These are phyloP conservation scores for Achlya hypogyna DNA, from an alignment of 352 stramenopile species.

Conservation along the genomic window DNA sequence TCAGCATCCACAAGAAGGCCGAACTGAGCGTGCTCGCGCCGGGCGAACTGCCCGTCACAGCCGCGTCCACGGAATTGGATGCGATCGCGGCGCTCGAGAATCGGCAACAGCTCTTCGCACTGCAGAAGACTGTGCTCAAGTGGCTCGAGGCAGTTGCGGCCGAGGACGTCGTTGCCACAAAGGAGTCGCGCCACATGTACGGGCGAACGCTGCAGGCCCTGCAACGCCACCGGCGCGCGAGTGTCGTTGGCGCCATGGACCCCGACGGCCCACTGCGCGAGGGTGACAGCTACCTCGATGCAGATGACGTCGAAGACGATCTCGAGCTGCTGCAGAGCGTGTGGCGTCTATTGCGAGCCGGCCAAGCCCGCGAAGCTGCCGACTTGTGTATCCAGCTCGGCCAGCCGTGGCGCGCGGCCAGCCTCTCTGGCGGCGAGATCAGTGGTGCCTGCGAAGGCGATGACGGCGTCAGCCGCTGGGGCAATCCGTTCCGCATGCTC, in stretches of 20 bases:
- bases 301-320: slow-evolving; percentile 76
- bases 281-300: slow-evolving; percentile 48
- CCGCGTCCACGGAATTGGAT: slow-evolving; percentile 75
- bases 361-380: slow-evolving; percentile 49
- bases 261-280: slow-evolving; percentile 57
- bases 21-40: slow-evolving; percentile 18
- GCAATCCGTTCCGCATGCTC: slow-evolving; percentile 68
- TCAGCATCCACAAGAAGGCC: slow-evolving; percentile 31
- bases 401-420: slow-evolving; percentile 71
- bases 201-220: slow-evolving; percentile 41
- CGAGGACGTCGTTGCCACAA: slow-evolving; percentile 50
- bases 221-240: neutral
- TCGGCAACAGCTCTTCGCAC: slow-evolving; percentile 51
- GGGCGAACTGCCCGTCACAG: slow-evolving; percentile 34
- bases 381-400: slow-evolving; percentile 64
- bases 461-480: slow-evolving; percentile 58
- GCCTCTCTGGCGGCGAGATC: slow-evolving; percentile 49
- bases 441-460: slow-evolving; percentile 45
- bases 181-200: slow-evolving; percentile 39
- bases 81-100: slow-evolving; percentile 51
- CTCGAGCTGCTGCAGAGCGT: slow-evolving; percentile 61
- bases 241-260: slow-evolving; percentile 39
- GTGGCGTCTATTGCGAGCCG: slow-evolving; percentile 65
- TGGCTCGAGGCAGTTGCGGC: slow-evolving; percentile 35
- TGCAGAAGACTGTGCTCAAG: slow-evolving; percentile 52